These are phyloP conservation scores for Lipomyces chichibuensis DNA, from an alignment of 805 yeast genomes.

Conservation along the genomic window DNA sequence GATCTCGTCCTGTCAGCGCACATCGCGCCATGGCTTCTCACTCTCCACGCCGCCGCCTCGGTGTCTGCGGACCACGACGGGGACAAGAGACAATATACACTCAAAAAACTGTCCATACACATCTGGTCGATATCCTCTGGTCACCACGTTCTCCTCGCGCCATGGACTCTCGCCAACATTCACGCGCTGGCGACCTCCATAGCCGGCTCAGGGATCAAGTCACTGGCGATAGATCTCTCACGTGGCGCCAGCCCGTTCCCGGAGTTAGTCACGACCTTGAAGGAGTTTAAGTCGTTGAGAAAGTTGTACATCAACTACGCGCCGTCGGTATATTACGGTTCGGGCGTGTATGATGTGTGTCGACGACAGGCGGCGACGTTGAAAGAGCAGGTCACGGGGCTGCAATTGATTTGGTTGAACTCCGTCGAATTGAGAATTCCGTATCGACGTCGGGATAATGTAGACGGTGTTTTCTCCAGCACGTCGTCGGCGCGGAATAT, in stretches of 20 bases:
- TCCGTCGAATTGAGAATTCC: constrained; percentile 30
- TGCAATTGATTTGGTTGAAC: constrained; percentile 32
- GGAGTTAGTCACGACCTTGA: constrained; percentile 19
- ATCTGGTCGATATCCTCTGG: constrained; percentile 29
- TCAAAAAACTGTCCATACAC: constrained; percentile 31
- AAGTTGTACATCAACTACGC: constrained; percentile 29
- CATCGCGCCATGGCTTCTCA: constrained; percentile 28
- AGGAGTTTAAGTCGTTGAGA: constrained; percentile 8
- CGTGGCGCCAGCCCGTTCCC: constrained; percentile 19
- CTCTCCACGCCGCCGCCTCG: neutral
- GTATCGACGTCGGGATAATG: constrained; percentile 11
- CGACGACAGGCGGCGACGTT: constrained; percentile 27
- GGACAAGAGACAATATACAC: neutral
- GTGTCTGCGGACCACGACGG: neutral
- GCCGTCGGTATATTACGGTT: constrained; percentile 32
- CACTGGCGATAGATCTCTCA: constrained; percentile 31
- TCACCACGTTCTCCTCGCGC: constrained; percentile 25
- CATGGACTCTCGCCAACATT: constrained; percentile 26
- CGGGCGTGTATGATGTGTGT: constrained; percentile 29
- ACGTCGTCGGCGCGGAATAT: neutral
- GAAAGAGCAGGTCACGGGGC: constrained; percentile 18
- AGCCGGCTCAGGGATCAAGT: constrained; percentile 13
- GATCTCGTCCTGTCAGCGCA: constrained; percentile 15
- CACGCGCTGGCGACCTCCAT: constrained; percentile 14
- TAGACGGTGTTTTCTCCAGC: neutral